Evolutionary conservation across 345 rosid species (phyloP).

Genomic region (Melastoma malabathricum): DNA sequence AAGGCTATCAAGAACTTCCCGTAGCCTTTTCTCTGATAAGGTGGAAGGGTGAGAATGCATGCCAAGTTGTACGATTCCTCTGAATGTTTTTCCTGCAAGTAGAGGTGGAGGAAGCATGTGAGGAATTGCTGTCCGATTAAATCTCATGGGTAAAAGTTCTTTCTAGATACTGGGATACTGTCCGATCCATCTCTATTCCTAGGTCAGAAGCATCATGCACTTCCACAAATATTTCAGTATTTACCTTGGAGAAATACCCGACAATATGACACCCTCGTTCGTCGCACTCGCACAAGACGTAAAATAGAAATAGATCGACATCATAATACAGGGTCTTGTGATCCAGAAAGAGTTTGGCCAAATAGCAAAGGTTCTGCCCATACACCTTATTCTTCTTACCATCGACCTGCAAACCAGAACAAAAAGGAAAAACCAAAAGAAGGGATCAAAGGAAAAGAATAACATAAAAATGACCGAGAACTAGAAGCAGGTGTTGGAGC

Average conservation of each 20-base stretch:
- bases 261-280: constrained; percentile 99
- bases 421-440: neutral
- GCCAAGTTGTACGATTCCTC: constrained; percentile 98
- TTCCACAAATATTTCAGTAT: too few relatives aligned
- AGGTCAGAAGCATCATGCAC: too few relatives aligned
- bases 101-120: too few relatives aligned
- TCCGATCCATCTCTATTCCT: too few relatives aligned
- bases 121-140: too few relatives aligned
- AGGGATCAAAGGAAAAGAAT: too few relatives aligned
- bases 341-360: constrained; percentile 95
- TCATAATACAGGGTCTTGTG: constrained; percentile 99
- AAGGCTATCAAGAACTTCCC: constrained; percentile 93
- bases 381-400: constrained; percentile 98
- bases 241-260: constrained; percentile 99
- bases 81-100: constrained; percentile 15
- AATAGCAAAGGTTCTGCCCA: constrained; percentile 95
- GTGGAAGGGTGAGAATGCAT: constrained; percentile 93
- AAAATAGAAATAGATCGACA: constrained; percentile 88
- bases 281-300: constrained; percentile 89
- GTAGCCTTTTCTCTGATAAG: constrained; percentile 97
- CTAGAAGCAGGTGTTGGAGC: too few relatives aligned
- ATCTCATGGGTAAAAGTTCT: too few relatives aligned
- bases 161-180: too few relatives aligned
- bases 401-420: constrained; percentile 39
- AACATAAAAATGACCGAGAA: too few relatives aligned